Conservation (phyloP, 352 stramenopile genomes). For the Globisporangium emineosum region DNA sequence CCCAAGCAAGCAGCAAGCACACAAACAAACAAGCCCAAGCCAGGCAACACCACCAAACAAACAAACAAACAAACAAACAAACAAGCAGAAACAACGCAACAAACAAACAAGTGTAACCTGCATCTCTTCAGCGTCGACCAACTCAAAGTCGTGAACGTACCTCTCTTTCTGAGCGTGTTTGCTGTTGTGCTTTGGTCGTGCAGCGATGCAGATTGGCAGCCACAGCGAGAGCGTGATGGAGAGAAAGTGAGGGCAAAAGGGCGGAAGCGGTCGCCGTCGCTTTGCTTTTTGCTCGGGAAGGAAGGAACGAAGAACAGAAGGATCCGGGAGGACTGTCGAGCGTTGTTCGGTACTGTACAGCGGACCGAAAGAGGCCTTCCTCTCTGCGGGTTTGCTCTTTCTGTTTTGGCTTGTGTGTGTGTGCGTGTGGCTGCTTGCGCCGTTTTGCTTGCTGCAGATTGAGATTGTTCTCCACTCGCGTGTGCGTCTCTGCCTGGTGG, state of each 20-base stretch:
- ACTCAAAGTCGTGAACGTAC: not conserved
- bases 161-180: not conserved
- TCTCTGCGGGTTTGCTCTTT: not conserved
- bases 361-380: not conserved
- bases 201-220: not conserved
- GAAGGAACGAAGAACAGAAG: not conserved
- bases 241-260: not conserved
- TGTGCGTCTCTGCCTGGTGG: slow-evolving; percentile 4
- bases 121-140: no score
- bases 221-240: not conserved
- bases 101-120: not conserved
- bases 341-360: not conserved
- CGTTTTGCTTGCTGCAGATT: not conserved
- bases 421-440: not conserved
- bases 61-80: not conserved
- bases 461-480: not conserved
- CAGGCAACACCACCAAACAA: not conserved
- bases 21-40: not conserved
- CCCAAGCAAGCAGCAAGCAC: no score
- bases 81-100: not conserved
- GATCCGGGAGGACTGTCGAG: not conserved
- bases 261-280: no score
- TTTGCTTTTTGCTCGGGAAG: not conserved
- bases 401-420: not conserved
- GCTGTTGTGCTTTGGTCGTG: not conserved